Evolutionary conservation across 2,329 filamentous ascomycete species (phyloP).

Genomic region (Colletotrichum sp.): DNA sequence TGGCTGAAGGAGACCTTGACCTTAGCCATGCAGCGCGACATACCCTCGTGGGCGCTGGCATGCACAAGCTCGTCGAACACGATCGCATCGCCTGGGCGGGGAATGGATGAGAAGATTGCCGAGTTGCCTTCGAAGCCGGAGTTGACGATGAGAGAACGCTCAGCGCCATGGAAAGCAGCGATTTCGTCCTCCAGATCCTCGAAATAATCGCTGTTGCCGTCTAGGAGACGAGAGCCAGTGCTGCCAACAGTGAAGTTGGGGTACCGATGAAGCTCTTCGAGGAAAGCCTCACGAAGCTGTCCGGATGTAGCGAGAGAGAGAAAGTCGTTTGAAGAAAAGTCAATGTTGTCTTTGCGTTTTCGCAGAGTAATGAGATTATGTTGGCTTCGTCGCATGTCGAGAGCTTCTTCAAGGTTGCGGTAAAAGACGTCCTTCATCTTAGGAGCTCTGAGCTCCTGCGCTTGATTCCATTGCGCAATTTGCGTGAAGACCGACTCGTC

Average conservation of each 20-base stretch:
- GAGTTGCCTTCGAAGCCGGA: constrained; percentile 61
- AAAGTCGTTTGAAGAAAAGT: constrained; percentile 73
- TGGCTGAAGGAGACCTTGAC: constrained; percentile 47
- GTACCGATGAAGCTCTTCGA: constrained; percentile 45
- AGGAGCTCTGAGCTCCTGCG: not conserved
- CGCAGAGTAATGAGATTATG: constrained; percentile 30
- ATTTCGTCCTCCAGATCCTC: constrained; percentile 61
- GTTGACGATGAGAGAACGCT: constrained; percentile 63
- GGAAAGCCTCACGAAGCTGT: constrained; percentile 49
- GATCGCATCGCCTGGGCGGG: constrained; percentile 58
- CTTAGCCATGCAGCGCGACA: constrained; percentile 59
- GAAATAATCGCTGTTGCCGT: constrained; percentile 68
- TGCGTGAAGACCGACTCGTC: not conserved
- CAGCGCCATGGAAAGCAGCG: constrained; percentile 63
- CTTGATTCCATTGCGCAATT: not conserved
- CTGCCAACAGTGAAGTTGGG: not conserved
- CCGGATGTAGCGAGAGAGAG: constrained; percentile 59
- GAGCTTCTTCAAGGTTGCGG: constrained; percentile 35
- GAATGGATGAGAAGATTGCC: constrained; percentile 53
- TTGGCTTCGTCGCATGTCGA: constrained; percentile 29
- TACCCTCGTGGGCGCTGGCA: constrained; percentile 70
- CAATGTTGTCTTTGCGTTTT: constrained; percentile 28
- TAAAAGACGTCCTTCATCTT: constrained; percentile 19
- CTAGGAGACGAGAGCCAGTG: constrained; percentile 63
- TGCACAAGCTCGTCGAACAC: constrained; percentile 71